These are phyloP conservation scores for Blepharisma japonicum DNA, from an alignment of 73 alveolate species.

Conservation along the genomic window DNA sequence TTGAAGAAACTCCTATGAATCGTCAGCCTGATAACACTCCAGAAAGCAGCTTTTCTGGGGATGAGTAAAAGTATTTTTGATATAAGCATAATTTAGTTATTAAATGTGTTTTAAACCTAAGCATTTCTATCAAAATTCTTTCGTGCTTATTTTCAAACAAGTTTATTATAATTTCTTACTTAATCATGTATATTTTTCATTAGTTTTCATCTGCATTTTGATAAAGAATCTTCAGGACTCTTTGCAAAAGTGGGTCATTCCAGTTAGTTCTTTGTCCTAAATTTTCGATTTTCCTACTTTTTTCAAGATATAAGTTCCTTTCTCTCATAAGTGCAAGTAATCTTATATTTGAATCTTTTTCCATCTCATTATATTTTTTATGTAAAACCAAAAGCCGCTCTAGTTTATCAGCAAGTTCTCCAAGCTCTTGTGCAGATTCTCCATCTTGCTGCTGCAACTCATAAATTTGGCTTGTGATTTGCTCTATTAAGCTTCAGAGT, in stretches of 20 bases:
- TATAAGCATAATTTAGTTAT: no score
- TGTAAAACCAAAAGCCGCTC: constrained; percentile 36
- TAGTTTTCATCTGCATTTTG: constrained; percentile 20
- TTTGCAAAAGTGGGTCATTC: constrained; percentile 37
- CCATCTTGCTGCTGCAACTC: constrained; percentile 28
- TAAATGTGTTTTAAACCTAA: no score
- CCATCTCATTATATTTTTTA: constrained; percentile 39
- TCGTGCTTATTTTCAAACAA: no score
- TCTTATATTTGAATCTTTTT: constrained; percentile 41
- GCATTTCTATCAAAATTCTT: no score
- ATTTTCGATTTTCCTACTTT: constrained; percentile 54
- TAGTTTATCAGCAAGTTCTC: constrained; percentile 43
- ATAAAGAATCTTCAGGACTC: constrained; percentile 20
- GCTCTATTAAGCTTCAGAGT: constrained; percentile 25
- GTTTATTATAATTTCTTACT: background rate
- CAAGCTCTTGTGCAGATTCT: constrained; percentile 28
- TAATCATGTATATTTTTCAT: background rate
- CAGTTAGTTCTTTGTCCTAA: constrained; percentile 45
- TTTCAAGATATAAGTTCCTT: constrained; percentile 52
- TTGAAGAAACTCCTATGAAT: no score
- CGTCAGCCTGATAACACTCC: no score
- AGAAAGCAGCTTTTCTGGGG: no score
- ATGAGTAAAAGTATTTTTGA: no score
- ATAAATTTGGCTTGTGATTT: constrained; percentile 30
- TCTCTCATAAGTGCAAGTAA: constrained; percentile 57